Evolutionary conservation across 257 asterid species (phyloP).

Genomic region (Penstemon barbatus): DNA sequence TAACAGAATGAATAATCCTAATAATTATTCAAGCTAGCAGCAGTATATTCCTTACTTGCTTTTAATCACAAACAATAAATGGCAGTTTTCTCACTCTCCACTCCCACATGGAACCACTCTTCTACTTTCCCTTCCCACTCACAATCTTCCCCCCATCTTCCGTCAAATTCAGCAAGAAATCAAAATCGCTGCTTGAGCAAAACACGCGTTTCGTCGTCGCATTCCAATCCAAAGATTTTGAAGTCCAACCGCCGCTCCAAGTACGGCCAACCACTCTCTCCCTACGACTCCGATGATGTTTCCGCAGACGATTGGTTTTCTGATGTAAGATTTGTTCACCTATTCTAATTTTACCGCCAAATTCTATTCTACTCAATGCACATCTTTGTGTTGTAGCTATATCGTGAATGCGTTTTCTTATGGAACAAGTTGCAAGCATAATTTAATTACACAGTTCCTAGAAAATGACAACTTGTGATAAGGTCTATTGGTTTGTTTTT

Average conservation of each 20-base stretch:
- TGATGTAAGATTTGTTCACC: slow-evolving; percentile 47
- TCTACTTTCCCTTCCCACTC: slow-evolving; percentile 28
- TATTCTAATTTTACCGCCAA: not conserved
- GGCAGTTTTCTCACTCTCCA: slow-evolving; percentile 33
- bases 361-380: not conserved
- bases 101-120: slow-evolving; percentile 26
- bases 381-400: slow-evolving; percentile 9
- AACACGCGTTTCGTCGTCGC: slow-evolving; percentile 58
- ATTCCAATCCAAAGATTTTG: slow-evolving; percentile 70
- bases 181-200: slow-evolving; percentile 17
- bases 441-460: not conserved
- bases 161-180: not conserved
- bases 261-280: slow-evolving; percentile 60
- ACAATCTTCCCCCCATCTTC: slow-evolving; percentile 30
- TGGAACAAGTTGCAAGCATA: not conserved
- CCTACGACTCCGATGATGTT: slow-evolving; percentile 51
- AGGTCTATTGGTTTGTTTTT: not conserved
- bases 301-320: slow-evolving; percentile 42
- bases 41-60: slow-evolving; percentile 27
- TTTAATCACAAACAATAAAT: slow-evolving; percentile 2
- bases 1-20: slow-evolving; percentile 33
- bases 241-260: slow-evolving; percentile 77
- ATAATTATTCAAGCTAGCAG: no score
- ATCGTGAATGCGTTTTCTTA: not conserved
- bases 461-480: not conserved